These are phyloP conservation scores for Coemansia sp. DNA, from an alignment of 192 early-diverging fungal species.

Conservation along the genomic window DNA sequence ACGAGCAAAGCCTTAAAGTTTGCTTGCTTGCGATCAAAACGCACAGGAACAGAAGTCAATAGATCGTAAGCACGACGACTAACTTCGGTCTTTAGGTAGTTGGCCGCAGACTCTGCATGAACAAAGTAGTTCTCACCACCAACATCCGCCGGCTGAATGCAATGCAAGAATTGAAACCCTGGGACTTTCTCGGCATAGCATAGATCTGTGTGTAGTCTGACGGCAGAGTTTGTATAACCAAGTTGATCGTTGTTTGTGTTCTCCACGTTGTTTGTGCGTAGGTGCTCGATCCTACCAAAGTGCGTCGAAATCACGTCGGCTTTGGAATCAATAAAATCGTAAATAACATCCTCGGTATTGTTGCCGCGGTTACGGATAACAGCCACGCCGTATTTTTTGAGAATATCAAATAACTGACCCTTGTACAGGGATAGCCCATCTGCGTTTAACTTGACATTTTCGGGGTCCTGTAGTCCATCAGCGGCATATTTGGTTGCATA, in stretches of 20 bases:
- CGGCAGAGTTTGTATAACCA: conserved; percentile 47
- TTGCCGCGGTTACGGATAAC: conserved; percentile 43
- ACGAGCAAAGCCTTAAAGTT: conserved; percentile 40
- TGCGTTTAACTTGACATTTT: neutral
- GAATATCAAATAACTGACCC: conserved; percentile 19
- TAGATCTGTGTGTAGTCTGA: conserved; percentile 48
- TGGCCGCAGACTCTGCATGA: conserved; percentile 49
- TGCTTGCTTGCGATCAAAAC: conserved; percentile 49
- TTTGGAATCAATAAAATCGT: conserved; percentile 44
- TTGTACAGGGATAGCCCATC: conserved; percentile 23
- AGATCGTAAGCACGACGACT: conserved; percentile 47
- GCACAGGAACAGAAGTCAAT: conserved; percentile 46
- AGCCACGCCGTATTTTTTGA: conserved; percentile 43
- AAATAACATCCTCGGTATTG: conserved; percentile 50
- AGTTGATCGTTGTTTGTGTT: conserved; percentile 53
- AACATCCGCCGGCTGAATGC: conserved; percentile 46
- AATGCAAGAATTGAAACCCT: conserved; percentile 51
- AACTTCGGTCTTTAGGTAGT: conserved; percentile 49
- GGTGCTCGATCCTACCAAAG: conserved; percentile 52
- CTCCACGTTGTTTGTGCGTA: conserved; percentile 49
- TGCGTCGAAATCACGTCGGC: conserved; percentile 48
- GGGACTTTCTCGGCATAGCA: conserved; percentile 43
- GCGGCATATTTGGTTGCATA: conserved; percentile 6
- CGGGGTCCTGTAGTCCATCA: neutral
- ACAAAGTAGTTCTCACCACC: conserved; percentile 54